Percentiles rank a stretch among this genome's conserved stretches.
Evolutionary conservation across 1,284 basidiomycete species (phyloP).

Genomic region (Ceratobasidium sp.): DNA sequence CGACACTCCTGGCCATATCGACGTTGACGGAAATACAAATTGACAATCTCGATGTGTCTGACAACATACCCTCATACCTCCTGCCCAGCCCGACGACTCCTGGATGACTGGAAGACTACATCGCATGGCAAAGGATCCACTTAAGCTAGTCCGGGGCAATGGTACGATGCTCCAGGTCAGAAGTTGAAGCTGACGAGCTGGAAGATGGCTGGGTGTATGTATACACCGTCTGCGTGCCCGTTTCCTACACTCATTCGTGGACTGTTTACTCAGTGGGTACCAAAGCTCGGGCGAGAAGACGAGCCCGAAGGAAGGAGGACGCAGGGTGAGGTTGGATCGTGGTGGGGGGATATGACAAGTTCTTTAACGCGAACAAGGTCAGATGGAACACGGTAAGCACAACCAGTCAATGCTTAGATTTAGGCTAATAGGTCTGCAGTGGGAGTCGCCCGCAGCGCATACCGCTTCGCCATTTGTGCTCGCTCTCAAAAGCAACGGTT

Average conservation of each 20-base stretch:
- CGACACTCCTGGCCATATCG: background rate
- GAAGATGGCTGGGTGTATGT: conserved; percentile 97
- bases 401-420: background rate
- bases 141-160: conserved; percentile 71
- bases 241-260: conserved; percentile 93
- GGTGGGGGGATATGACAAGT: conserved; percentile 96
- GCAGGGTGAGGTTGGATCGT: conserved; percentile 77
- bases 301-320: conserved; percentile 51
- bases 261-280: conserved; percentile 75
- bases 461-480: conserved; percentile 87
- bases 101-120: conserved; percentile 69
- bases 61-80: background rate
- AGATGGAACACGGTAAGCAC: conserved; percentile 88
- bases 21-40: conserved; percentile 36
- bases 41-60: conserved; percentile 13
- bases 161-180: conserved; percentile 71
- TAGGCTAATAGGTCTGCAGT: conserved; percentile 65
- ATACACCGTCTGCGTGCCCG: conserved; percentile 86
- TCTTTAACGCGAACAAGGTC: conserved; percentile 97
- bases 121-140: conserved; percentile 64
- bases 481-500: conserved; percentile 97
- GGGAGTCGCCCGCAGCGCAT: conserved; percentile 78
- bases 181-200: conserved; percentile 77
- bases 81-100: conserved; percentile 51
- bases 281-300: conserved; percentile 54